Conservation (phyloP, 345 rosid genomes). For the Moricandia arvensis region DNA sequence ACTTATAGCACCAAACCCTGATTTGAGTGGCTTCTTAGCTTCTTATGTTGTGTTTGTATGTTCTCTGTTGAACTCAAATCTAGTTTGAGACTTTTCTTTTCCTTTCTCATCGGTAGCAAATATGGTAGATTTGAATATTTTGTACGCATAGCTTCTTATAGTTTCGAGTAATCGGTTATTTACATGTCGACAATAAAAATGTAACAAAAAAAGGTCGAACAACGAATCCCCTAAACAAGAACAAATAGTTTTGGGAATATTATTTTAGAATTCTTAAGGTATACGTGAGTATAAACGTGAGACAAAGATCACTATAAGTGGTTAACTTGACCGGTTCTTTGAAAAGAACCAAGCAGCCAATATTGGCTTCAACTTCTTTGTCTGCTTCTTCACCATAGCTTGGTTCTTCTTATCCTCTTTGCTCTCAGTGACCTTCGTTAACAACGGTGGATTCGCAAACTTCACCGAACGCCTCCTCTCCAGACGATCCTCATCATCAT, state of each 20-base stretch:
- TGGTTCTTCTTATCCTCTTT: conserved; percentile 40
- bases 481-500: conserved; percentile 33
- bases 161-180: too few species aligned
- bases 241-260: background rate
- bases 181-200: too few species aligned
- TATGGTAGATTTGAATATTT: too few species aligned
- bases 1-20: too few species aligned
- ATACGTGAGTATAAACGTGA: conserved; percentile 1
- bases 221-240: too few species aligned
- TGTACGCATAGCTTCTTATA: too few species aligned
- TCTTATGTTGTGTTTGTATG: too few species aligned
- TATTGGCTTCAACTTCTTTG: conserved; percentile 45
- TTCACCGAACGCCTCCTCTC: conserved; percentile 65
- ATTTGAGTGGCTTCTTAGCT: too few species aligned
- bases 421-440: conserved; percentile 41
- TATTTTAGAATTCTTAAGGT: background rate
- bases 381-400: conserved; percentile 33
- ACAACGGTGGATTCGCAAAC: conserved; percentile 62
- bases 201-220: too few species aligned
- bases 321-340: conserved; percentile 42
- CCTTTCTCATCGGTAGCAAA: too few species aligned
- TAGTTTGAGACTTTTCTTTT: too few species aligned
- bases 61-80: too few species aligned
- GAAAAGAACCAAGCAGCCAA: conserved; percentile 60
- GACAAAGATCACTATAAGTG: background rate